Conservation (phyloP, 2,329 filamentous ascomycete species). For the Trichophyton mentagrophytes region DNA sequence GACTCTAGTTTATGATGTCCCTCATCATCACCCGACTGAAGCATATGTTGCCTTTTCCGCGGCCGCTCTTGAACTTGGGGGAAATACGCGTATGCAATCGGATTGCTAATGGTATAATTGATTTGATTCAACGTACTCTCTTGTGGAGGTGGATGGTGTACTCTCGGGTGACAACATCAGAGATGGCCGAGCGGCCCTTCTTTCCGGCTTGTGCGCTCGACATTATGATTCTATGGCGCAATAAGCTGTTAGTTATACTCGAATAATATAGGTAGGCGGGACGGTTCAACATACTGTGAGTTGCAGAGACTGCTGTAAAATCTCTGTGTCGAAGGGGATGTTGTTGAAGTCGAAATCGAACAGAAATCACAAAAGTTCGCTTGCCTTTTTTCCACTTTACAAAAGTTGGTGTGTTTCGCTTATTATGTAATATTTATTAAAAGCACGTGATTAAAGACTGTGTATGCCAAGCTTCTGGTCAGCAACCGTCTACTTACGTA, state of each 20-base stretch:
- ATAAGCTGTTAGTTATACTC: background rate
- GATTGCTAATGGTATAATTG: background rate
- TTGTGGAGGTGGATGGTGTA: slow-evolving; percentile 99
- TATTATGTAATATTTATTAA: slow-evolving; percentile 3
- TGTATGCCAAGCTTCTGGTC: too few relatives aligned
- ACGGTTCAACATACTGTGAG: slow-evolving; percentile 4
- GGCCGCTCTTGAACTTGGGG: background rate
- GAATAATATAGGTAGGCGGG: background rate
- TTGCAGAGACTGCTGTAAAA: slow-evolving; percentile 9
- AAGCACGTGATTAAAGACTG: background rate
- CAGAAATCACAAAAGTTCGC: background rate
- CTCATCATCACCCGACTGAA: background rate
- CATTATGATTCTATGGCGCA: slow-evolving; percentile 41
- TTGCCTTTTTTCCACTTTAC: slow-evolving; percentile 1
- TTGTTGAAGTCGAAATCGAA: slow-evolving; percentile 6
- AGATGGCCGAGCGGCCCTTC: slow-evolving; percentile 84
- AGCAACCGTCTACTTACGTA: background rate
- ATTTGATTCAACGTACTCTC: slow-evolving; percentile 58
- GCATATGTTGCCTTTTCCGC: background rate
- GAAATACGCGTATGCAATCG: background rate
- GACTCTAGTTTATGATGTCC: background rate
- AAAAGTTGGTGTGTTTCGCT: slow-evolving; percentile 12
- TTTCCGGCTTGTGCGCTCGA: slow-evolving; percentile 54
- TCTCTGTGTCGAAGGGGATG: slow-evolving; percentile 7
- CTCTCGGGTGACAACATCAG: slow-evolving; percentile 97